Evolutionary conservation across 306 rosid species (phyloP).

Genomic region (Vigna hirtella): DNA sequence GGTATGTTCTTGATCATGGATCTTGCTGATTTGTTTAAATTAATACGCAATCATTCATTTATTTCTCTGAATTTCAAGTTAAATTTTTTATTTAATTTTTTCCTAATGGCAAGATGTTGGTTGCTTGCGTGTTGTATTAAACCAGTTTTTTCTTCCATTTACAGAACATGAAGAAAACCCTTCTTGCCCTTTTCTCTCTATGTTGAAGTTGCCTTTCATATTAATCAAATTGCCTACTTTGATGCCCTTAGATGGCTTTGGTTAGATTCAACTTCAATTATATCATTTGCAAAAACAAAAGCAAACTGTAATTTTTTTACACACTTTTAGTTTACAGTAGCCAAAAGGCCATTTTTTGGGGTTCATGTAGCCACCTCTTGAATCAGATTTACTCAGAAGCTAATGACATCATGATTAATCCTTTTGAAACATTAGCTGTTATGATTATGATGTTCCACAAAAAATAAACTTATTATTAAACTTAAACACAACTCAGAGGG

Average conservation of each 20-base stretch:
- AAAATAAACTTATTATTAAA: too few relatives aligned
- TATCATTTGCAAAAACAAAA: conserved; percentile 15
- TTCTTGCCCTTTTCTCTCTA: neutral
- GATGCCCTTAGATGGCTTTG: neutral
- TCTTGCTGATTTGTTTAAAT: neutral
- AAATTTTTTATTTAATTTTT: neutral
- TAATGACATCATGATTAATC: neutral
- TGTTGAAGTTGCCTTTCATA: neutral
- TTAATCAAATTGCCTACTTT: conserved; percentile 29
- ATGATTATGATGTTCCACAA: conserved; percentile 45
- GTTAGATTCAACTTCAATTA: conserved; percentile 32
- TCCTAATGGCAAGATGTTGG: neutral
- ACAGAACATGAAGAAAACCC: neutral
- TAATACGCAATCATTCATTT: neutral
- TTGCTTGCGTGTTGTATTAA: conserved; percentile 6
- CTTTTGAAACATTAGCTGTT: conserved; percentile 47
- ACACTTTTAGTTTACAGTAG: conserved; percentile 34
- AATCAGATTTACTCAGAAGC: conserved; percentile 24
- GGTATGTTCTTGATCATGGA: conserved; percentile 57
- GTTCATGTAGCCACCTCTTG: conserved; percentile 40
- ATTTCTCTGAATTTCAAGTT: neutral
- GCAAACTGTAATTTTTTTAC: neutral
- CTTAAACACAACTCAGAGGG: too few relatives aligned
- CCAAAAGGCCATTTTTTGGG: conserved; percentile 37
- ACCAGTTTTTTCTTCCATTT: neutral